Conservation (phyloP, 176 grass and related monocot species). For the Tuctoria greenei region DNA sequence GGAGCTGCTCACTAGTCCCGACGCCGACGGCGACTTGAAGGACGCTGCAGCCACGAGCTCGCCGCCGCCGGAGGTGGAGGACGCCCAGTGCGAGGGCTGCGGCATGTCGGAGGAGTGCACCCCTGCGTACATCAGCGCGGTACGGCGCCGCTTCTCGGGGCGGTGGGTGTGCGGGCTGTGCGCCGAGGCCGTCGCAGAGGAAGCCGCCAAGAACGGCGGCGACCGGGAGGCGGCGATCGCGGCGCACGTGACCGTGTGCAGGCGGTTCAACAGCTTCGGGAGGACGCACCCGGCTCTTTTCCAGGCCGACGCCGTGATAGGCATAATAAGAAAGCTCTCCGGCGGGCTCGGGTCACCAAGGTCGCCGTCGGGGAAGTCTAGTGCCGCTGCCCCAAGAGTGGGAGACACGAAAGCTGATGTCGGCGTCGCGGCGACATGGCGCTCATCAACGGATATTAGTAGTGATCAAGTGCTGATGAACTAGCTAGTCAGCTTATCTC, state of each 20-base stretch:
- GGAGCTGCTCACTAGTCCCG: neutral
- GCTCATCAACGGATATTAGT: constrained; percentile 33
- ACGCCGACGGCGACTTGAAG: neutral
- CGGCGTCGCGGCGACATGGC: constrained; percentile 40
- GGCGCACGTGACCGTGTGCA: constrained; percentile 60
- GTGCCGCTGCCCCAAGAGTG: neutral
- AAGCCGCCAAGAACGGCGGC: constrained; percentile 55
- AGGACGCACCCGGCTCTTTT: constrained; percentile 63
- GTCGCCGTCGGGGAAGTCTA: constrained; percentile 21
- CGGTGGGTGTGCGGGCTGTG: constrained; percentile 77
- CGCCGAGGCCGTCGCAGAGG: constrained; percentile 62
- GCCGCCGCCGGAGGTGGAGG: constrained; percentile 52
- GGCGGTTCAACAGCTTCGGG: constrained; percentile 60
- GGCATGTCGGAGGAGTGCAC: constrained; percentile 94
- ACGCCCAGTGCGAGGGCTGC: constrained; percentile 72
- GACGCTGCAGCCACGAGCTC: neutral
- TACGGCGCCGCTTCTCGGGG: constrained; percentile 64
- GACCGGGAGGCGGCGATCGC: constrained; percentile 49
- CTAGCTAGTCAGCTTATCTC: neutral
- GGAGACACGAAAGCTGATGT: neutral
- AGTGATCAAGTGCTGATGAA: constrained; percentile 19
- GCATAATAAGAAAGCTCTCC: constrained; percentile 72
- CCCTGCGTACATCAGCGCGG: constrained; percentile 47
- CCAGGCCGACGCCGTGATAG: constrained; percentile 73
- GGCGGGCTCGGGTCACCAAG: constrained; percentile 2